A percentile compares a stretch with the other conserved stretches of the same genome.
phyloP scores from a whole-genome alignment of 148 eudicot species.

The Rhododendron mucronatum region DNA sequence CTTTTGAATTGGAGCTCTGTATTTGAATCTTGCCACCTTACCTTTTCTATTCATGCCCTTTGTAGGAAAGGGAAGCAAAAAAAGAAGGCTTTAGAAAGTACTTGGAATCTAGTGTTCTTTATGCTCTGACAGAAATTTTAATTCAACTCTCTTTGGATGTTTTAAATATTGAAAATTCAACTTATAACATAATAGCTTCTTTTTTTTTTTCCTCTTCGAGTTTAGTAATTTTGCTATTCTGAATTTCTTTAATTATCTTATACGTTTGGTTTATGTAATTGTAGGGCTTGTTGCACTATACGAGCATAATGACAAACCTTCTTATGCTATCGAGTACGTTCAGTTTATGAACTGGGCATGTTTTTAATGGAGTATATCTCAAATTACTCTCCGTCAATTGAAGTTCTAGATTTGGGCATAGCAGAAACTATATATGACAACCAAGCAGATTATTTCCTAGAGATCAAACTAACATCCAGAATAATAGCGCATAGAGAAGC shows the following conservation, averaged over 20 bases:
- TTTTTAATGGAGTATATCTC: background rate
- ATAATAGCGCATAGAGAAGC: background rate
- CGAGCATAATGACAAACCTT: slow-evolving; percentile 80
- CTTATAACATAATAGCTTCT: background rate
- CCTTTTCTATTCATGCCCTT: slow-evolving; percentile 5
- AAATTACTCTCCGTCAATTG: background rate
- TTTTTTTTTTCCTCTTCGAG: background rate
- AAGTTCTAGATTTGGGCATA: background rate
- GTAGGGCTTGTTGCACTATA: slow-evolving; percentile 87
- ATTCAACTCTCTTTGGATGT: background rate
- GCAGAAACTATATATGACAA: background rate
- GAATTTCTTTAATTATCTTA: background rate
- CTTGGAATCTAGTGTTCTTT: slow-evolving; percentile 78
- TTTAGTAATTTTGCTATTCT: background rate
- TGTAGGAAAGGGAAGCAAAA: slow-evolving; percentile 90
- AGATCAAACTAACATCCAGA: background rate
- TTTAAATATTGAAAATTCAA: background rate
- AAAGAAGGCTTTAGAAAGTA: slow-evolving; percentile 96
- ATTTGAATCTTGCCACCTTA: background rate
- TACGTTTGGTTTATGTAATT: slow-evolving; percentile 1
- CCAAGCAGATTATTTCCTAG: background rate
- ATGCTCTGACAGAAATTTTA: slow-evolving; percentile 72
- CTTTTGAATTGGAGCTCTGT: background rate
- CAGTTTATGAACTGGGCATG: background rate
- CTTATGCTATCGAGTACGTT: slow-evolving; percentile 81